A percentile compares a stretch with the other conserved stretches of the same genome.
These are phyloP conservation scores for Colletotrichum neosansevieriae DNA, from an alignment of 2,329 filamentous ascomycete species.

Conservation along the genomic window DNA sequence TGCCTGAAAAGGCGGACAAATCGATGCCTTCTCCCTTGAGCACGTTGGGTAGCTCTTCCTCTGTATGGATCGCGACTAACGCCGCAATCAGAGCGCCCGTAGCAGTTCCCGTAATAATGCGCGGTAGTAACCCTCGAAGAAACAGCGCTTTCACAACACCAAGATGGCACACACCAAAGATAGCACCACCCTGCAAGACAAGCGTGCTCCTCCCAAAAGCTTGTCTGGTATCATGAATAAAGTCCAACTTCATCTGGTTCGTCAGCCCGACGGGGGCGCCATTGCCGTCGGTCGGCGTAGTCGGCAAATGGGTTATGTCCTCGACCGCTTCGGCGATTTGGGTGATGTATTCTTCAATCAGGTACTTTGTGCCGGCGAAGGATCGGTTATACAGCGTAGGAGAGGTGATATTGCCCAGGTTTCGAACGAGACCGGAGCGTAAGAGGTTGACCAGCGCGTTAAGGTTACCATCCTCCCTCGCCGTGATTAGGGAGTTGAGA, in stretches of 20 bases:
- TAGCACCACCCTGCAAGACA: conserved; percentile 89
- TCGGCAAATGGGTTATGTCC: conserved; percentile 77
- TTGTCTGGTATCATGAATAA: conserved; percentile 87
- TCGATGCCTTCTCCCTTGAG: conserved; percentile 85
- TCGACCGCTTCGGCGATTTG: conserved; percentile 85
- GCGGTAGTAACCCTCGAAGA: conserved; percentile 81
- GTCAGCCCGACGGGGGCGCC: conserved; percentile 61
- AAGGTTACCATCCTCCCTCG: conserved; percentile 78
- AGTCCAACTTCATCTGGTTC: conserved; percentile 84
- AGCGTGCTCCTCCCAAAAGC: conserved; percentile 89
- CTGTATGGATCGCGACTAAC: conserved; percentile 86
- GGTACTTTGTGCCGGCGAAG: conserved; percentile 87
- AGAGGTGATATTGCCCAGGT: conserved; percentile 90
- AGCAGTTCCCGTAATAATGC: conserved; percentile 91
- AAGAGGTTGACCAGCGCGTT: conserved; percentile 82
- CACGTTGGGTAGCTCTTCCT: conserved; percentile 83
- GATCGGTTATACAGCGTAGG: conserved; percentile 85
- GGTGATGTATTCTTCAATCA: conserved; percentile 92
- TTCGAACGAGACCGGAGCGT: conserved; percentile 82
- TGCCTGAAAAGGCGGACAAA: conserved; percentile 76
- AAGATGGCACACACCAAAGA: conserved; percentile 90
- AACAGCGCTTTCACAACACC: conserved; percentile 92
- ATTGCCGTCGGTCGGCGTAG: conserved; percentile 58
- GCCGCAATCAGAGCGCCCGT: conserved; percentile 92
- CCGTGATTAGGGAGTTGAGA: conserved; percentile 76